Percentiles rank a stretch among this genome's conserved stretches.
These are phyloP conservation scores for Cladosporium sphaerospermum DNA, from an alignment of 2,329 filamentous ascomycete species.

Conservation along the genomic window DNA sequence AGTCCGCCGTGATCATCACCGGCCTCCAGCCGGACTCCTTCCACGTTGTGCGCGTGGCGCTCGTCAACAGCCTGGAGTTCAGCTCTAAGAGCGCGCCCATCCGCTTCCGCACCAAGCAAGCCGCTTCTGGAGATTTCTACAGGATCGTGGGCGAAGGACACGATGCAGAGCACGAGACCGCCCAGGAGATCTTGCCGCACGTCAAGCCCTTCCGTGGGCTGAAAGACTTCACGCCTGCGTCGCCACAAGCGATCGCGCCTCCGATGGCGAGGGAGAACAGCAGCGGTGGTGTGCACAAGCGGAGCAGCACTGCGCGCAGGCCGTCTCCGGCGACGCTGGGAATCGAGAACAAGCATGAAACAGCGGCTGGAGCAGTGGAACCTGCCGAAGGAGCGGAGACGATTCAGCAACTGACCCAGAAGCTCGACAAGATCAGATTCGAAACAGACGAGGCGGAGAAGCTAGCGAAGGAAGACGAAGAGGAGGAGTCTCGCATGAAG, in stretches of 20 bases:
- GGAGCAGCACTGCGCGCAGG: conserved; percentile 66
- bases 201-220: conserved; percentile 43
- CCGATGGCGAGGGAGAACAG: conserved; percentile 62
- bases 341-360: conserved; percentile 31
- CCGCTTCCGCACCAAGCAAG: conserved; percentile 64
- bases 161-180: conserved; percentile 34
- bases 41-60: conserved; percentile 89
- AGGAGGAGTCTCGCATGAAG: conserved; percentile 43
- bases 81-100: conserved; percentile 82
- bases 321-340: conserved; percentile 53
- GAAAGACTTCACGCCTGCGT: conserved; percentile 52
- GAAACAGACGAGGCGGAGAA: conserved; percentile 75
- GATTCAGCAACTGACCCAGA: conserved; percentile 71
- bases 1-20: conserved; percentile 85
- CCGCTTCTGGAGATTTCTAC: conserved; percentile 40
- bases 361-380: conserved; percentile 35
- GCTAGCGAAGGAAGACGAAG: conserved; percentile 58
- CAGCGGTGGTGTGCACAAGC: conserved; percentile 49
- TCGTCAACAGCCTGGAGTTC: conserved; percentile 86
- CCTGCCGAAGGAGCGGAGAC: conserved; percentile 57
- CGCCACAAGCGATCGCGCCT: conserved; percentile 49
- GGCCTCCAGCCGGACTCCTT: conserved; percentile 80
- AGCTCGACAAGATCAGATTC: conserved; percentile 69
- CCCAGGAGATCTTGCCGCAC: conserved; percentile 45
- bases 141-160: conserved; percentile 22